A percentile compares a stretch with the other conserved stretches of the same genome.
Evolutionary conservation across 345 rosid genomes (phyloP).

Genomic region (Triadica sebifera): DNA sequence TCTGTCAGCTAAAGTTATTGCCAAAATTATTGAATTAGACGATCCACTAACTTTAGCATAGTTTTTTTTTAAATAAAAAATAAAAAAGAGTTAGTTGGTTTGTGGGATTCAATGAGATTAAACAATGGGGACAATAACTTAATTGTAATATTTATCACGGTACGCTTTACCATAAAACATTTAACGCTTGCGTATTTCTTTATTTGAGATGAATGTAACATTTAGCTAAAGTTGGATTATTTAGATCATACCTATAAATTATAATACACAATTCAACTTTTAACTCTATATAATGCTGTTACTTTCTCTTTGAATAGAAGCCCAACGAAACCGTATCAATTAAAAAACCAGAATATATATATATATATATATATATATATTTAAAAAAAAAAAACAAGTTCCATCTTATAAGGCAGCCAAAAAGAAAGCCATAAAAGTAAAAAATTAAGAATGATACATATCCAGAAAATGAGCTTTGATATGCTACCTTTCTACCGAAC

Average conservation of each 20-base stretch:
- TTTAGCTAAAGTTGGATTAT: not conserved
- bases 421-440: not conserved
- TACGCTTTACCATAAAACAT: not conserved
- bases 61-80: not conserved
- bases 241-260: not conserved
- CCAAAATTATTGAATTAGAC: not conserved
- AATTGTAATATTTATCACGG: not conserved
- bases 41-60: not conserved
- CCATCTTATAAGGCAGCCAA: not conserved
- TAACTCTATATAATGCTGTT: too few species aligned
- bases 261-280: not conserved
- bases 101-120: not conserved
- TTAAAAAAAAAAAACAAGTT: too few species aligned
- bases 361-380: too few species aligned
- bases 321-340: too few species aligned
- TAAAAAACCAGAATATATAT: too few species aligned
- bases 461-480: not conserved
- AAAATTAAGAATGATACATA: not conserved
- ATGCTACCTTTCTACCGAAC: slow-evolving; percentile 9
- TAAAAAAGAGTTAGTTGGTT: not conserved
- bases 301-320: too few species aligned
- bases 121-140: not conserved
- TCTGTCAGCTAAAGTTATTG: not conserved
- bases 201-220: slow-evolving; percentile 2
- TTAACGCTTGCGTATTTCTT: not conserved